Base-by-base conservation (phyloP, 2,329 filamentous ascomycete genomes). In the Colletotrichum musae region DNA sequence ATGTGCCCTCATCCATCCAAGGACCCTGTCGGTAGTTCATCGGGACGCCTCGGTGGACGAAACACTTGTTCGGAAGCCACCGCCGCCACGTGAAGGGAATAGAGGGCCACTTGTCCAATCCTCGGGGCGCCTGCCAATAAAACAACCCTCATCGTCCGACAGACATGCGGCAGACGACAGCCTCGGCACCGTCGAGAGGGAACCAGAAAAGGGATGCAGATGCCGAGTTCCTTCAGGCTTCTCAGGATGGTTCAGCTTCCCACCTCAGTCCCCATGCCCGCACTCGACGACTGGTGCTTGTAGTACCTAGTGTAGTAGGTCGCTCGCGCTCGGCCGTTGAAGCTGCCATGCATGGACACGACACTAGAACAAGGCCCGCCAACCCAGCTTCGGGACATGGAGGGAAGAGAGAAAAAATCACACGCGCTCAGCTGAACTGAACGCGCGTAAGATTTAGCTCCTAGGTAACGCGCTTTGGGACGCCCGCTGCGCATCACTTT, bases 391-490 rank as follows among this genome's bases (percentile, higher is more conserved):
- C 21, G 21, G 21, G 21, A 24, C 21, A 24, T 24, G 21, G 21
- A 24, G 21, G 21, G 15, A 36, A 28, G 41, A 7, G 41, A 45
- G 28, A n/a, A 13, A 61, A 51, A 43, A 60, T 36, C 26, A 32
- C 21, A 16, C 51, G 57, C 62, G 47, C 43, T 24, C 21, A 24
- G 47, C 64, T 36, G 7, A 32, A 15, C 53, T 26, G 13, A 21
- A 26, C 50, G 48, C 62, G 56, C n/a, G 21, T 24, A 47, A 41
- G 50, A 59, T 9, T 18, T 36, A 13, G 43, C n/a, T 36, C 24
- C 67, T 16, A 61, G 51, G 67, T 62, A 66, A 69, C 56, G 24
- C 24, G 56, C 48, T 56, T 62, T 43, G 50, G 64, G 56, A 51
- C 32, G 15, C 9, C 50, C 24, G 28, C 24, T 18, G 32, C 36